Evolutionary conservation across 1,284 basidiomycete genomes (phyloP).

Genomic region (Ceraceosorus bombacis): DNA sequence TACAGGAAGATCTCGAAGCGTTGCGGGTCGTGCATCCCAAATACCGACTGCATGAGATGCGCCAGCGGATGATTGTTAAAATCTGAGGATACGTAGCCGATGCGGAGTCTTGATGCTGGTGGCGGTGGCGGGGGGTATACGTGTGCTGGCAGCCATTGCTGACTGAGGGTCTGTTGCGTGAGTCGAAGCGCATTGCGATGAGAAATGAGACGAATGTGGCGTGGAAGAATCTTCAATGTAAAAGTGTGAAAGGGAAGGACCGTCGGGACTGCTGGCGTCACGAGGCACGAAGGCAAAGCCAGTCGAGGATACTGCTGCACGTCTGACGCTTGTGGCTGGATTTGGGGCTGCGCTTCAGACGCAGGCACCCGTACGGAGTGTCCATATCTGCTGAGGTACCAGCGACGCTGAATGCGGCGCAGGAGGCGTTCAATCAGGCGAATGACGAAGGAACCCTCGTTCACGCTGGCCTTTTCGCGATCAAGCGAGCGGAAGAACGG

Average conservation of each 20-base stretch:
- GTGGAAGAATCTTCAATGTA: slow-evolving; percentile 54
- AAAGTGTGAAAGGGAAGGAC: slow-evolving; percentile 61
- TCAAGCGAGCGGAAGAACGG: slow-evolving; percentile 49
- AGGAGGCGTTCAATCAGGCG: slow-evolving; percentile 56
- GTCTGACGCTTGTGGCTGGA: slow-evolving; percentile 4
- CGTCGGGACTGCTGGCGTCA: slow-evolving; percentile 53
- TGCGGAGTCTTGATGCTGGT: slow-evolving; percentile 52
- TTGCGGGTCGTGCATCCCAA: slow-evolving; percentile 54
- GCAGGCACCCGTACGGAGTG: slow-evolving; percentile 3
- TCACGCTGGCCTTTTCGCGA: slow-evolving; percentile 41
- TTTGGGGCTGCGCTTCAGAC: neutral
- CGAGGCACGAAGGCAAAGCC: slow-evolving; percentile 50
- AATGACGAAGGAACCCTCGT: slow-evolving; percentile 57
- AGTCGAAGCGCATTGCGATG: slow-evolving; percentile 59
- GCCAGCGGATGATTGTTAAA: slow-evolving; percentile 61
- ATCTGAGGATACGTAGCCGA: slow-evolving; percentile 60
- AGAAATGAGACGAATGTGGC: slow-evolving; percentile 57
- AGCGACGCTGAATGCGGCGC: slow-evolving; percentile 54
- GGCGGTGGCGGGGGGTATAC: slow-evolving; percentile 57
- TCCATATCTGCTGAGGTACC: slow-evolving; percentile 52
- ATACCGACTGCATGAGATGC: slow-evolving; percentile 61
- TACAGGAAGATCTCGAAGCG: slow-evolving; percentile 57
- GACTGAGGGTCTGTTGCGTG: slow-evolving; percentile 54
- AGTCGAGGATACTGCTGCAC: slow-evolving; percentile 43
- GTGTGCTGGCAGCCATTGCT: slow-evolving; percentile 54